Evolutionary conservation across 805 yeast genomes (phyloP), one percentile per base, ranked within the genome.

Genomic region (Kregervanrija pseudodelftensis): DNA sequence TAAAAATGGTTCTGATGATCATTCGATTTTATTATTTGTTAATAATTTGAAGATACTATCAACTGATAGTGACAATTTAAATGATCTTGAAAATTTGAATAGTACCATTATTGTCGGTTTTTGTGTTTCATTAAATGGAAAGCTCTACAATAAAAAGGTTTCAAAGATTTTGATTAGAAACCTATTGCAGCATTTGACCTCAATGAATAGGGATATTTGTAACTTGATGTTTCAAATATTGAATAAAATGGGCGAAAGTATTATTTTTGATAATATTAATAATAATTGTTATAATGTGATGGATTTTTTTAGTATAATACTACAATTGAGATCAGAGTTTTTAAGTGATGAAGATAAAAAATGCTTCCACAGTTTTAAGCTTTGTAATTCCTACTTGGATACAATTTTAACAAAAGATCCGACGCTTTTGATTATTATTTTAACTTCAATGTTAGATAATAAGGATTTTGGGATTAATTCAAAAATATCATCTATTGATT

Each of bases 401-500:
- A 22, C 41, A 11, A 30, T 54, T 11, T 40, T 55, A 30, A 11
- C 42, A 13, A 14, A 45, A 9, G 47, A 52, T 41, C 37, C 49
- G 12, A 30, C 46, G 5, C 37, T 48, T 41, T 12, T 48, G 17
- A 36, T 46, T 8, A 43, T 54, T 2, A 39, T 51, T 2, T 28
- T 59, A 17, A 49, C 55, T 7, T 30, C 40, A 8, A 37, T 53
- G 10, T 39, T 57, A 39, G 45, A 46, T 13, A 40, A 39, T 14
- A 31, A 43, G 1, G 28, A 16, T 8, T 41, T 9, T 30, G 22
- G 11, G 11, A 14, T 14, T 8, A 30, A 37, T 7, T 13, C 30
- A 32, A 46, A 49, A 38, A 22, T 44, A n/a, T 37, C 51, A 11
- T 42, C 52, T 9, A 30, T 58, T 30, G 59, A 55, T 38, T 59